Base-by-base conservation (phyloP, 352 stramenopile genomes). In the Pythium chondricola region DNA sequence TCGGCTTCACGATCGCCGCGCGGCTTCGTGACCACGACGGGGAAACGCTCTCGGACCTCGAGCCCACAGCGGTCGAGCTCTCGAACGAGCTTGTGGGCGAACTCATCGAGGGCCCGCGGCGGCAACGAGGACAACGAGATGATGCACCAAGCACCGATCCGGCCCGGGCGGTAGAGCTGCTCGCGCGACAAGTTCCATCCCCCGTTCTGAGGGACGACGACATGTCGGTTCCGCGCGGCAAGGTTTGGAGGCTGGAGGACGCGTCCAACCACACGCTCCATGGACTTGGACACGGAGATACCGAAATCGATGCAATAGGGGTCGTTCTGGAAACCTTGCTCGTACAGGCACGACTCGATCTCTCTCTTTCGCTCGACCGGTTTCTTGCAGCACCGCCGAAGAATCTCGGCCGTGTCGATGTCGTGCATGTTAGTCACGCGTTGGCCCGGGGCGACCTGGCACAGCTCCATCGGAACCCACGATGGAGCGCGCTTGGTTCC, bases 391-490 rank as follows among this genome's bases (percentile, higher is more conserved):
- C 32, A 45, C 3, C 36, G 42, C 33, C 36, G 39, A 41, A 49
- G 35, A 10, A 62, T 27, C 7, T 25, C n/a, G 16, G 43, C 52
- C 2, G 33, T 29, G 20, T 50, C 53, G 3, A 56, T 26, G 3
- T 32, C 14, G 3, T 40, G 8, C 29, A 33, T 35, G 9, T 43
- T 29, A 2, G 14, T 24, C 35, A 43, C 47, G 9, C 44, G 52
- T 22, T 55, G 52, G 10, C 52, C 45, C 10, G 45, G 29, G 2
- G 40, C 52, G 25, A 61, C 20, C 6, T 52, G 24, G 18, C 52
- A 61, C 6, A 61, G 20, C 39, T 61, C 52, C 22, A 53, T 49
- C 6, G 52, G 44, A 13, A 61, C 38, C 51, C 51, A 58, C 26
- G 44, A 30, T 13, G 43, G 51, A 17, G 32, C 40, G 10, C 26